A percentile compares a stretch with the other conserved stretches of the same genome.
Conservation (phyloP, 257 asterid genomes). For the Solanum piurae region DNA sequence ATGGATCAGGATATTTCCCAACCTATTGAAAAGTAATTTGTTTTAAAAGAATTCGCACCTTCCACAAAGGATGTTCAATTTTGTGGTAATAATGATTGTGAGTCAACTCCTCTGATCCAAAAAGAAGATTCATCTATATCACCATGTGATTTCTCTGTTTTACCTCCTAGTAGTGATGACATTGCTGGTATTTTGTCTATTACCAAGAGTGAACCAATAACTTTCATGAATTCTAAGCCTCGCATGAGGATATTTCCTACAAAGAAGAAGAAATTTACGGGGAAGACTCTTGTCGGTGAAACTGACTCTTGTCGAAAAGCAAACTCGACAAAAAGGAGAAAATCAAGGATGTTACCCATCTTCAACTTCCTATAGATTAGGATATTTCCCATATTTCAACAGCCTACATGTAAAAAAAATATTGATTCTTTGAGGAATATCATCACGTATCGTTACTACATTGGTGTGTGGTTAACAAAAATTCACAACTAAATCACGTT, state of each 20-base stretch:
- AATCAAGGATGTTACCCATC: too few species aligned
- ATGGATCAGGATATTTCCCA: not conserved
- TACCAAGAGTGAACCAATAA: not conserved
- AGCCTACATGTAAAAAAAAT: too few species aligned
- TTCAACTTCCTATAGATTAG: too few species aligned
- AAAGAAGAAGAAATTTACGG: not conserved
- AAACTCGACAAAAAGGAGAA: too few species aligned
- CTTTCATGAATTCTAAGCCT: not conserved
- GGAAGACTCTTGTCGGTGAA: constrained; percentile 11
- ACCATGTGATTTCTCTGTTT: constrained; percentile 6
- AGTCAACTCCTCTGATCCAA: too few species aligned
- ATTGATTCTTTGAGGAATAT: too few species aligned
- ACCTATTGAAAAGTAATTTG: constrained; percentile 2
- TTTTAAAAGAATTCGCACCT: not conserved
- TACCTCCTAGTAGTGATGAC: constrained; percentile 8
- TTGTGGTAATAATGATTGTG: not conserved
- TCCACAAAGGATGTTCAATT: not conserved
- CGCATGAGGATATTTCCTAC: too few species aligned
- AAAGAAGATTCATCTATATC: not conserved
- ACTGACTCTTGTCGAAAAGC: constrained; percentile 33
- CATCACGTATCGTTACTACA: too few species aligned
- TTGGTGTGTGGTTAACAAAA: too few species aligned
- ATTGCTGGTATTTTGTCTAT: constrained; percentile 10
- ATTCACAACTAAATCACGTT: too few species aligned
- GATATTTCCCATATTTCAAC: too few species aligned